Evolutionary conservation across 495 filamentous ascomycete species (phyloP).

Genomic region (Aspergillus leporis): DNA sequence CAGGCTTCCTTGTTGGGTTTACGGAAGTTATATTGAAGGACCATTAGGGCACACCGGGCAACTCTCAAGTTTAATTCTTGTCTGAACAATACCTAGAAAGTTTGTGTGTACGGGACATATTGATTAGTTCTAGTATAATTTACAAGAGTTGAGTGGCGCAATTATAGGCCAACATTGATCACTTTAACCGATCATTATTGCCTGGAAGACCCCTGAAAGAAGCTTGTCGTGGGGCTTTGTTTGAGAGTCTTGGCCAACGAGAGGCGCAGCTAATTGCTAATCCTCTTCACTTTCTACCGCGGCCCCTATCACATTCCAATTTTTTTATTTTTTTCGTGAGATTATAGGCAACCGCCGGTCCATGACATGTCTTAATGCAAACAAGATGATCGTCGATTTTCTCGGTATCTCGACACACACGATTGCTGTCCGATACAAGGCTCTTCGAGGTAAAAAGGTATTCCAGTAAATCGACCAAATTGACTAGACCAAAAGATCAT

Average conservation of each 20-base stretch:
- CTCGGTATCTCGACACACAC: background rate
- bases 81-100: background rate
- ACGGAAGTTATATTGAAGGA: too few relatives aligned
- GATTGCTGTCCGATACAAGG: background rate
- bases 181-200: background rate
- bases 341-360: background rate
- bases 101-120: background rate
- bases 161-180: background rate
- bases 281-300: background rate
- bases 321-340: background rate
- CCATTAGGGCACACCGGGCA: too few relatives aligned
- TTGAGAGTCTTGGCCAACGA: background rate
- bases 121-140: background rate
- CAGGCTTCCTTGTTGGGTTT: too few relatives aligned
- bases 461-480: too few relatives aligned
- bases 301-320: background rate
- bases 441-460: background rate
- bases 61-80: background rate
- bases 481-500: background rate
- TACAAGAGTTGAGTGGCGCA: background rate
- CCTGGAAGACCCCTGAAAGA: background rate
- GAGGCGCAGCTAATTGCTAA: background rate
- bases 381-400: background rate
- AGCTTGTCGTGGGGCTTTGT: conserved; percentile 2
- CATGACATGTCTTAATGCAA: background rate